Conservation (phyloP, 2,329 filamentous ascomycete species). For the Alternaria triticina region DNA sequence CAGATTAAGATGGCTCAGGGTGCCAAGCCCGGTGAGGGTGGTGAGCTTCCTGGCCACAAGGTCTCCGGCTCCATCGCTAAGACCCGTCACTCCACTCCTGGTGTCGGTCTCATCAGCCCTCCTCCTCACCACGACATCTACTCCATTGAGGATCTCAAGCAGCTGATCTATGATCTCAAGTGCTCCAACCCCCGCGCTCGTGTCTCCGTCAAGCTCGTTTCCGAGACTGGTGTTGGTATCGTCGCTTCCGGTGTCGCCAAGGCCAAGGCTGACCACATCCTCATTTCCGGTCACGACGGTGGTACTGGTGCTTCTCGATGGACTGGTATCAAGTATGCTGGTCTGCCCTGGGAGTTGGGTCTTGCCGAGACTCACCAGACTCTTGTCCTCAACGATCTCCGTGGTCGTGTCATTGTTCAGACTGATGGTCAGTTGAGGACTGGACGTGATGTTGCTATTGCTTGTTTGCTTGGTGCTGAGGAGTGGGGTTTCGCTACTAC, state of each 20-base stretch:
- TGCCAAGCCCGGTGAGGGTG: slow-evolving; percentile 96
- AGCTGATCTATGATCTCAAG: slow-evolving; percentile 96
- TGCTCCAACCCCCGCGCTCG: slow-evolving; percentile 91
- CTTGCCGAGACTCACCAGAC: slow-evolving; percentile 98
- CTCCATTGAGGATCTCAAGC: slow-evolving; percentile 97
- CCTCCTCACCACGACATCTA: slow-evolving; percentile 98
- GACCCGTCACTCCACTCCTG: slow-evolving; percentile 93
- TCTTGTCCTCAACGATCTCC: slow-evolving; percentile 90
- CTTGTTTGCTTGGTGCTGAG: slow-evolving; percentile 94
- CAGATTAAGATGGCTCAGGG: slow-evolving; percentile 99
- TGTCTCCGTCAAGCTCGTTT: slow-evolving; percentile 96
- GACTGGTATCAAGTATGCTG: slow-evolving; percentile 99
- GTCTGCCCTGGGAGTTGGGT: slow-evolving; percentile 95
- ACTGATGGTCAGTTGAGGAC: slow-evolving; percentile 94
- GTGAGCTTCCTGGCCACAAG: slow-evolving; percentile 96
- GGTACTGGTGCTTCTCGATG: slow-evolving; percentile 95
- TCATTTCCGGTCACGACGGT: slow-evolving; percentile 96
- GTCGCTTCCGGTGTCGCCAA: slow-evolving; percentile 97
- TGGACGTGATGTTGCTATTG: slow-evolving; percentile 91
- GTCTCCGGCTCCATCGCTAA: slow-evolving; percentile 92
- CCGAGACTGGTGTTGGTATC: slow-evolving; percentile 95
- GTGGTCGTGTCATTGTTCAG: slow-evolving; percentile 94
- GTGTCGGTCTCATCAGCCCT: slow-evolving; percentile 93
- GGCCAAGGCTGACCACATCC: slow-evolving; percentile 94
- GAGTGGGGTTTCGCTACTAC: slow-evolving; percentile 97